These are phyloP conservation scores for Suillus luteus DNA, from an alignment of 768 basidiomycete species.

Conservation along the genomic window DNA sequence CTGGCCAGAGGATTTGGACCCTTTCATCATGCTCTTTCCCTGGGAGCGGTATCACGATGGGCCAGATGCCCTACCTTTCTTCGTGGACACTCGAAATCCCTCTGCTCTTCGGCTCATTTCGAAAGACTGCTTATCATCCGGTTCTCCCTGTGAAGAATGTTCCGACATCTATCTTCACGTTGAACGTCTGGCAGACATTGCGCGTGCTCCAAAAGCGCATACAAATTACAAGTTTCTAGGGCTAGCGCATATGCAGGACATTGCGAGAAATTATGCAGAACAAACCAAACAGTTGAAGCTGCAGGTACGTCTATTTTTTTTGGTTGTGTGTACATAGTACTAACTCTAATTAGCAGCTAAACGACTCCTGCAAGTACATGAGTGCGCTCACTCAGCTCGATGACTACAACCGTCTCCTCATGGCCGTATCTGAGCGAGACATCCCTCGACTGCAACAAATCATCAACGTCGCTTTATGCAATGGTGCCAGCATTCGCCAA, in stretches of 20 bases:
- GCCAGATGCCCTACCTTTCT: neutral
- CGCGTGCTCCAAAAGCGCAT: neutral
- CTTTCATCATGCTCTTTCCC: neutral
- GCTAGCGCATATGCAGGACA: neutral
- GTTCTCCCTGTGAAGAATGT: neutral
- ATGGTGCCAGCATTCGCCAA: slow-evolving; percentile 11
- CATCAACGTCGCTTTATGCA: slow-evolving; percentile 8
- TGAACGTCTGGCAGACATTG: neutral
- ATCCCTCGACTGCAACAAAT: slow-evolving; percentile 12
- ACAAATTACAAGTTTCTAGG: neutral
- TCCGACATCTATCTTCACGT: too few relatives aligned
- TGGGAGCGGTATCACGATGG: neutral
- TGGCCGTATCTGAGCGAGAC: slow-evolving; percentile 9
- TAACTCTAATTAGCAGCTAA: neutral
- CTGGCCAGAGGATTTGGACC: neutral
- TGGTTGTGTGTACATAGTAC: neutral
- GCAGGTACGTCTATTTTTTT: neutral
- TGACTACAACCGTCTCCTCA: neutral
- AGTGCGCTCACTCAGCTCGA: neutral
- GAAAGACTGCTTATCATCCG: neutral
- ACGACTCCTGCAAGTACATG: neutral
- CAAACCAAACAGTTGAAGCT: neutral
- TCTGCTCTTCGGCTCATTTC: neutral
- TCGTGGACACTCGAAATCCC: neutral
- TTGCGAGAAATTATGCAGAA: neutral